Base-by-base conservation (phyloP, 1,284 basidiomycete species). In the Ganoderma sinense region DNA sequence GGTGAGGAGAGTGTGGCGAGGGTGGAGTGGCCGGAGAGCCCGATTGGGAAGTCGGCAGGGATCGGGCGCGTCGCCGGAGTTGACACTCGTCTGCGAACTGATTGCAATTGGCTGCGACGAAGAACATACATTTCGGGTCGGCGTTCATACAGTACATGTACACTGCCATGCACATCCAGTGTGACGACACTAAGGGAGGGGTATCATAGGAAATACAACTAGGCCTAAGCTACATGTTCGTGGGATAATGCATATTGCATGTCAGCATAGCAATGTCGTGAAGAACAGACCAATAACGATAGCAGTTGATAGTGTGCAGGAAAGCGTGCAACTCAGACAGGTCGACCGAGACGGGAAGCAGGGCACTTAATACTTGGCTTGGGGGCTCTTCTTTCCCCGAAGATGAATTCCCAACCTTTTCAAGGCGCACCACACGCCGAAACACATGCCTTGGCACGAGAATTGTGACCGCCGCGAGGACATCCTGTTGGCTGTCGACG, bases 361-460 rank as follows among this genome's bases (percentile, higher is more conserved):
- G 13, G 39, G 23, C 39, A 41, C 39, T 59, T 45, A 68, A 58
- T 64, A 60, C 16, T 60, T 68, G 11, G 41, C 23, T 43, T 45
- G 48, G 29, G 59, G 70, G 66, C 56, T 63, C 66, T 71, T 70
- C 68, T 70, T 73, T 33, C 69, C 72, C 64, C 72, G 72, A 64
- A 73, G 69, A 70, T 70, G 70, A 69, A 71, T 62, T 41, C 70
- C 72, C 62, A 71, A 66, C 68, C 66, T 59, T 63, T 73, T 73
- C 68, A 73, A 39, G 48, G 70, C 72, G 63, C 55, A 68, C 70
- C 70, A 73, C 70, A 73, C 66, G 62, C 70, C 66, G 10, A 26
- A 61, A 53, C 70, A 73, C 62, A 67, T 65, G 16, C 59, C 41
- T 43, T 71, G 66, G 56, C 64, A 65, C 11, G 70, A 39, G 36